Percentiles rank a stretch among this genome's conserved stretches.
These are phyloP conservation scores for Penicillium decumbens DNA, from an alignment of 2,329 filamentous ascomycete genomes.

Conservation along the genomic window DNA sequence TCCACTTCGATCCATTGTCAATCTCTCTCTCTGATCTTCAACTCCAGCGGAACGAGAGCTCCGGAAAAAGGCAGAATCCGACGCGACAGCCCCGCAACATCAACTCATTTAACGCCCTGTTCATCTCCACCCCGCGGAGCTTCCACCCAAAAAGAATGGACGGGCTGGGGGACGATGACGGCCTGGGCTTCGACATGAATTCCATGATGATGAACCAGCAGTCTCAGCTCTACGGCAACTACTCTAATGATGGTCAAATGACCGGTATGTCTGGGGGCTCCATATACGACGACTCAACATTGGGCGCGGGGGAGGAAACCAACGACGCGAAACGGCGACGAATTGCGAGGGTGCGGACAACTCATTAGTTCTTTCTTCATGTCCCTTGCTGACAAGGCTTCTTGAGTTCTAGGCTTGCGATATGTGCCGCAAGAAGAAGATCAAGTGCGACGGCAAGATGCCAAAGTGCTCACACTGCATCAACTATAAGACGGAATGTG, in stretches of 20 bases:
- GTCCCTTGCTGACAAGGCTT: constrained; percentile 7
- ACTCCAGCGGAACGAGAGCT: constrained; percentile 6
- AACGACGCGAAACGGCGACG: constrained; percentile 83
- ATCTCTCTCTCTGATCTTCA: constrained; percentile 3
- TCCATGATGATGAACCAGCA: constrained; percentile 58
- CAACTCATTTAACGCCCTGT: constrained; percentile 12
- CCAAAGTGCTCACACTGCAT: constrained; percentile 92
- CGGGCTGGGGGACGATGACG: constrained; percentile 37
- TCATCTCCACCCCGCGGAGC: constrained; percentile 19
- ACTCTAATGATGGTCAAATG: constrained; percentile 56
- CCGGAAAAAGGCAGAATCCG: constrained; percentile 7
- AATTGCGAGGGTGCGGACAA: constrained; percentile 69
- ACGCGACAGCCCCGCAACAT: constrained; percentile 18
- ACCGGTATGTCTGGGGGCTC: constrained; percentile 45
- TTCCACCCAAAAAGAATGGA: constrained; percentile 28
- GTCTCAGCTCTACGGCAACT: constrained; percentile 65
- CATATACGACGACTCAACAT: constrained; percentile 44
- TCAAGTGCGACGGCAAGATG: constrained; percentile 96
- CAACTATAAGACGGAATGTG: constrained; percentile 96
- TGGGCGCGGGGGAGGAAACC: constrained; percentile 48
- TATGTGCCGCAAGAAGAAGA: constrained; percentile 89
- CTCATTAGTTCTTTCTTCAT: not conserved
- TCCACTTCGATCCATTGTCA: constrained; percentile 3
- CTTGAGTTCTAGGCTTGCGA: constrained; percentile 66
- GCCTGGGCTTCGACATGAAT: constrained; percentile 41